Conservation (phyloP, 2,329 filamentous ascomycete species). For the Hyphodiscus sp. region DNA sequence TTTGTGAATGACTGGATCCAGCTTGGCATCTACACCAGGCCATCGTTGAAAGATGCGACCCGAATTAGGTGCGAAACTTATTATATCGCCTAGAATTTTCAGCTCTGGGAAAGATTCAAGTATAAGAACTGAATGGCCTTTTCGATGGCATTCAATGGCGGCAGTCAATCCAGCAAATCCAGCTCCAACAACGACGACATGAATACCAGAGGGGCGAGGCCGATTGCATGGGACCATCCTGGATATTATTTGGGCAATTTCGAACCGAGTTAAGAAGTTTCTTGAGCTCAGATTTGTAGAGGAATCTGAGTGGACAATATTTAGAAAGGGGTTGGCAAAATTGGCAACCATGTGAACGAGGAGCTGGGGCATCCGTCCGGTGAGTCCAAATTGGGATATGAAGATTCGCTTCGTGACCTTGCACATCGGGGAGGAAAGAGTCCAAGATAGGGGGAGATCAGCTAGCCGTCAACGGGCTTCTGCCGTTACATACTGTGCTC, state of each 20-base stretch:
- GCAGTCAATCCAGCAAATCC: conserved; percentile 56
- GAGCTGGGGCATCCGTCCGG: too few relatives aligned
- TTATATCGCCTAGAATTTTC: conserved; percentile 42
- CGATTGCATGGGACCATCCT: background rate
- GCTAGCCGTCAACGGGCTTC: background rate
- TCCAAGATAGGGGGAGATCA: background rate
- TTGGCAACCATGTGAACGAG: background rate
- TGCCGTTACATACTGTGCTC: too few relatives aligned
- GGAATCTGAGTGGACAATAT: background rate
- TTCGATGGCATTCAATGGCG: conserved; percentile 52
- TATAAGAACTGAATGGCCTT: conserved; percentile 42
- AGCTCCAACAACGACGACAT: conserved; percentile 45
- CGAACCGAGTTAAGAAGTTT: too few relatives aligned
- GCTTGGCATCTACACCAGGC: conserved; percentile 40
- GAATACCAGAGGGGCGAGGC: background rate
- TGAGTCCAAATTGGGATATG: background rate
- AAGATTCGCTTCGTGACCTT: too few relatives aligned
- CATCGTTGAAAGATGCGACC: conserved; percentile 52
- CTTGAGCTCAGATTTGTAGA: background rate
- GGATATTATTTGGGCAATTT: too few relatives aligned
- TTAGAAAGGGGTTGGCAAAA: background rate
- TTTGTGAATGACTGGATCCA: conserved; percentile 44
- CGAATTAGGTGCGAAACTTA: conserved; percentile 50
- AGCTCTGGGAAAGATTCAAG: conserved; percentile 42
- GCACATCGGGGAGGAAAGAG: background rate